Conservation (phyloP, 257 asterid species). For the Solanum tarijense region DNA sequence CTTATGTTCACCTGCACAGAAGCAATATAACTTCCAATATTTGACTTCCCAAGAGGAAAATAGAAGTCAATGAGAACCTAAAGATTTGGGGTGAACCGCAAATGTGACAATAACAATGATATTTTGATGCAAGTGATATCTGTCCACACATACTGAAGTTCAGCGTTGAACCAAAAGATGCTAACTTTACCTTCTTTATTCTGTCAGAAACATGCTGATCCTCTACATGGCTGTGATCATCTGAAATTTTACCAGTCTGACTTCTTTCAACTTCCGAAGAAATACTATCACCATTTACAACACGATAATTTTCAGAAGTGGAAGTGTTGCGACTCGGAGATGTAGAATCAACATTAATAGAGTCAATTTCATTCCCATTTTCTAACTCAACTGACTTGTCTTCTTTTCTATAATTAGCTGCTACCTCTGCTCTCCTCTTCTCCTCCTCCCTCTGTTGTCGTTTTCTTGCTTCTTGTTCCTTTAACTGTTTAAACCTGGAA, state of each 20-base stretch:
- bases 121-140: not conserved
- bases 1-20: not conserved
- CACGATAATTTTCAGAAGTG: slow-evolving; percentile 6
- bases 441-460: slow-evolving; percentile 64
- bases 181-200: slow-evolving; percentile 35
- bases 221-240: slow-evolving; percentile 17
- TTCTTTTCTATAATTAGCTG: slow-evolving; percentile 14
- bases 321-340: slow-evolving; percentile 11
- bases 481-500: slow-evolving; percentile 75
- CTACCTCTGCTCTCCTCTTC: slow-evolving; percentile 39
- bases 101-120: not conserved
- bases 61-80: not conserved
- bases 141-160: not conserved
- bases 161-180: not conserved
- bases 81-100: not conserved
- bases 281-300: slow-evolving; percentile 36
- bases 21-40: not conserved
- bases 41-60: not conserved
- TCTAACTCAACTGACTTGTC: slow-evolving; percentile 13
- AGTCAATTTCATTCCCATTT: slow-evolving; percentile 6
- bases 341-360: slow-evolving; percentile 2
- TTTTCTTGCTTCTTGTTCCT: slow-evolving; percentile 78
- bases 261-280: slow-evolving; percentile 13
- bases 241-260: slow-evolving; percentile 16
- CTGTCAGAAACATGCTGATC: slow-evolving; percentile 25